phyloP scores from a whole-genome alignment of 1,284 basidiomycete species.

The Trametes sp. region DNA sequence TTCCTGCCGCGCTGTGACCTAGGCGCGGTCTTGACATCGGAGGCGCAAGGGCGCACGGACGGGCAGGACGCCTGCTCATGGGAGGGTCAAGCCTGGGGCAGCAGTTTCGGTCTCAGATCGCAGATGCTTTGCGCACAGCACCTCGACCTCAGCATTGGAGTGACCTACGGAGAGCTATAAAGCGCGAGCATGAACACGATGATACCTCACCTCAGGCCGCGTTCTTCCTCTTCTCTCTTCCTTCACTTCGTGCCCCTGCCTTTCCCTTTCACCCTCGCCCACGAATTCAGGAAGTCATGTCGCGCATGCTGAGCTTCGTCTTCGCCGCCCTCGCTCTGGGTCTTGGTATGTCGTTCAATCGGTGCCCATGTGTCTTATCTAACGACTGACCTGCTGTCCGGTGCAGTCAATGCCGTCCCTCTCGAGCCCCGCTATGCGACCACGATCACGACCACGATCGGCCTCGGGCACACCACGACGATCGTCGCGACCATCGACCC shows the following conservation, averaged over 20 bases:
- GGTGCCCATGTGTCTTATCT: background rate
- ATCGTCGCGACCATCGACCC: constrained; percentile 7
- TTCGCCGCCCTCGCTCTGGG: background rate
- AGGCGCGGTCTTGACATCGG: background rate
- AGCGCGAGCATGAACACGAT: background rate
- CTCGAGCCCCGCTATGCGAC: constrained; percentile 1
- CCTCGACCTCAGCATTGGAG: background rate
- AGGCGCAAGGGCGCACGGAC: background rate
- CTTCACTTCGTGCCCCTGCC: background rate
- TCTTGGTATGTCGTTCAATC: background rate
- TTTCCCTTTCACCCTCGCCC: background rate
- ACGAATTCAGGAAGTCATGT: background rate
- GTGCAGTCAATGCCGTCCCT: background rate
- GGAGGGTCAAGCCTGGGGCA: background rate
- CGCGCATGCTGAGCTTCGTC: constrained; percentile 2
- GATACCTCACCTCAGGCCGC: background rate
- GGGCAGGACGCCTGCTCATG: background rate
- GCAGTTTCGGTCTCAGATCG: background rate
- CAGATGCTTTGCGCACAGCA: background rate
- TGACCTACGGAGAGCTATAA: too few relatives aligned
- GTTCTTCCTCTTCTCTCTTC: background rate
- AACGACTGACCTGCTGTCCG: background rate
- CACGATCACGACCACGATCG: constrained; percentile 2
- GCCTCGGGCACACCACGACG: background rate
- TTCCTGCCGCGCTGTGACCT: background rate